These are phyloP conservation scores for Leishmania amazonensis DNA, from an alignment of 208 protist genomes.

Conservation along the genomic window DNA sequence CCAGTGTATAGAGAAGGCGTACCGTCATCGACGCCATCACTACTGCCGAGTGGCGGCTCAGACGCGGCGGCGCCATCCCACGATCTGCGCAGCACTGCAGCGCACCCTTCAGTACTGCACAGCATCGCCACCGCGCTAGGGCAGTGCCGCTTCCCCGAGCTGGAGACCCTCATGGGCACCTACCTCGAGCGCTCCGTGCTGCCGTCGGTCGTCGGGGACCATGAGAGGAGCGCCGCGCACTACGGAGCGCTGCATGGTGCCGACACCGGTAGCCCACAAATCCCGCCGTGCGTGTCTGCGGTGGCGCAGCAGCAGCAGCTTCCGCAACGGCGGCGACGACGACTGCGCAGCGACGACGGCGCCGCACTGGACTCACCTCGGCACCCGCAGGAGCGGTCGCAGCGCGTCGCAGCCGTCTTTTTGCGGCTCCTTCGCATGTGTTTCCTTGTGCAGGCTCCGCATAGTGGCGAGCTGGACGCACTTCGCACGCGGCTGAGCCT, in stretches of 20 bases:
- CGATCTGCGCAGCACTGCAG: constrained; percentile 12
- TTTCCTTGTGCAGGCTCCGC: constrained; percentile 64
- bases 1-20: not conserved
- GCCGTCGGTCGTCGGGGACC: constrained; percentile 27
- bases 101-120: constrained; percentile 36
- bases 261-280: not conserved
- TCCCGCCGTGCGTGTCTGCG: not conserved
- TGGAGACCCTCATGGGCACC: constrained; percentile 34
- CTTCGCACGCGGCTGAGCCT: constrained; percentile 61
- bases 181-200: constrained; percentile 47
- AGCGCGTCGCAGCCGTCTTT: constrained; percentile 13
- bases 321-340: not conserved
- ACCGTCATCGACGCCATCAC: not conserved
- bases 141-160: constrained; percentile 43
- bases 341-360: constrained; percentile 5
- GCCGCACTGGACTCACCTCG: not conserved
- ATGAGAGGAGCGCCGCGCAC: constrained; percentile 7
- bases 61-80: not conserved
- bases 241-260: not conserved
- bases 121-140: constrained; percentile 47
- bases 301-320: not conserved
- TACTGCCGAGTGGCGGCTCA: not conserved
- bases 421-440: constrained; percentile 59
- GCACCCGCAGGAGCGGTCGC: not conserved
- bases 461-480: constrained; percentile 62